These are phyloP conservation scores for Orobanche coerulescens DNA, from an alignment of 257 asterid species.

Conservation along the genomic window DNA sequence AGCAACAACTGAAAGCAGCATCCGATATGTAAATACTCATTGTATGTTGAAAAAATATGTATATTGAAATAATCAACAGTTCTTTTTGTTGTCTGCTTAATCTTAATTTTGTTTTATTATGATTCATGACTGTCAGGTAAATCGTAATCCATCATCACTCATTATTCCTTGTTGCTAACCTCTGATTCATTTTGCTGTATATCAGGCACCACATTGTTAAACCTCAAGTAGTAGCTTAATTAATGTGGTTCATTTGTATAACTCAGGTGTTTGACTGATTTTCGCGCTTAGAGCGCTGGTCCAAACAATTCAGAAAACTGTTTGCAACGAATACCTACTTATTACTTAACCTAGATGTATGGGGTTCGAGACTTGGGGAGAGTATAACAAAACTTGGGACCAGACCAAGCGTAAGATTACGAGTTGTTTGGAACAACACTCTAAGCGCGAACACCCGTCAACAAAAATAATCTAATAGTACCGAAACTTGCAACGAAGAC, in stretches of 20 bases:
- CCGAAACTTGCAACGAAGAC: too few species aligned
- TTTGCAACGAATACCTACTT: too few species aligned
- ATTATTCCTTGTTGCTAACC: conserved; percentile 21
- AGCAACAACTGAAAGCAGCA: conserved; percentile 50
- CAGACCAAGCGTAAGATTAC: too few species aligned
- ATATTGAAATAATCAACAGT: not conserved
- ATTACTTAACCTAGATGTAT: too few species aligned
- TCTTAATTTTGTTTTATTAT: not conserved
- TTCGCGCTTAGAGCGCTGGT: too few species aligned
- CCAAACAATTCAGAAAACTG: too few species aligned
- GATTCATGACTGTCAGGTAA: conserved; percentile 11
- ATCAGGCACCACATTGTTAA: conserved; percentile 30
- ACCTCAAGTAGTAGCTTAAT: conserved; percentile 19
- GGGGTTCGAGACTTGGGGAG: conserved; percentile 16
- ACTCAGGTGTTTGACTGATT: too few species aligned
- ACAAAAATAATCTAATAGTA: too few species aligned
- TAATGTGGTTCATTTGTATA: conserved; percentile 34
- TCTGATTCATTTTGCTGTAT: conserved; percentile 22
- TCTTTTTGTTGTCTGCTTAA: not conserved
- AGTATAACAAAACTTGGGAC: too few species aligned
- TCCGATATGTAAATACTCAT: conserved; percentile 42
- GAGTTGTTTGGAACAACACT: too few species aligned
- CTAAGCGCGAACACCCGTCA: too few species aligned
- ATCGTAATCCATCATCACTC: conserved; percentile 10
- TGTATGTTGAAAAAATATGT: not conserved